A percentile compares a stretch with the other conserved stretches of the same genome.
Evolutionary conservation across 495 filamentous ascomycete genomes (phyloP).

Genomic region (Pyronema omphalodes): DNA sequence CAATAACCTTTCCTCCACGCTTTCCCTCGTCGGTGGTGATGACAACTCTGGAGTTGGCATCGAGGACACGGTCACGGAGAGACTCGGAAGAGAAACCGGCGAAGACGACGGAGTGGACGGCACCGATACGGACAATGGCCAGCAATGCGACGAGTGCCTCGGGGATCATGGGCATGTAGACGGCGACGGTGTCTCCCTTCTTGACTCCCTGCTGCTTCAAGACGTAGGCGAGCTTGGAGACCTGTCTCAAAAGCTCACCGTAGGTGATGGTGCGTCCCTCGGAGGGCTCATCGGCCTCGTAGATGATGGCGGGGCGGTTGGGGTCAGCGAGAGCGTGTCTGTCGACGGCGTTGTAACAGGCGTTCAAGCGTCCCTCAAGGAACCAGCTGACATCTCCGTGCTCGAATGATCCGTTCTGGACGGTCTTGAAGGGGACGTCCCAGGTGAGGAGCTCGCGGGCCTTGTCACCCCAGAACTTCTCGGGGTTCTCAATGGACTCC

Average conservation of each 20-base stretch:
- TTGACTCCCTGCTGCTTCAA: slow-evolving; percentile 87
- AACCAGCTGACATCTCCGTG: slow-evolving; percentile 91
- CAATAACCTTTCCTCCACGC: slow-evolving; percentile 92
- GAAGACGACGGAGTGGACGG: slow-evolving; percentile 96
- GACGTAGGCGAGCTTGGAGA: slow-evolving; percentile 67
- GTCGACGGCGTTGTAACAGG: slow-evolving; percentile 94
- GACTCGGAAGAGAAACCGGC: slow-evolving; percentile 97
- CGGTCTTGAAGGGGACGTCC: slow-evolving; percentile 82
- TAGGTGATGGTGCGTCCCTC: slow-evolving; percentile 86
- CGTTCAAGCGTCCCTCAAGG: slow-evolving; percentile 79
- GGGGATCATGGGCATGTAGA: slow-evolving; percentile 98
- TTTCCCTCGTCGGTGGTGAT: slow-evolving; percentile 96
- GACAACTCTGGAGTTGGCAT: slow-evolving; percentile 75
- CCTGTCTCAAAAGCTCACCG: slow-evolving; percentile 80
- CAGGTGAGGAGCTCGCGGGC: slow-evolving; percentile 84
- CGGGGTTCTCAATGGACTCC: slow-evolving; percentile 78
- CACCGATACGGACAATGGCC: slow-evolving; percentile 80
- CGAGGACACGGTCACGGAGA: slow-evolving; percentile 83
- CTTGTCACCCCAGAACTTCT: slow-evolving; percentile 75
- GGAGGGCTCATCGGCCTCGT: slow-evolving; percentile 82
- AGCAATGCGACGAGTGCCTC: slow-evolving; percentile 85
- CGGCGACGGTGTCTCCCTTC: slow-evolving; percentile 92
- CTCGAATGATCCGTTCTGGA: slow-evolving; percentile 54
- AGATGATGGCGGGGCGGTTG: slow-evolving; percentile 86
- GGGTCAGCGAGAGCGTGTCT: slow-evolving; percentile 88